Conservation (phyloP, 805 yeast genomes). For the Vanderwaltozyma tropicalis region DNA sequence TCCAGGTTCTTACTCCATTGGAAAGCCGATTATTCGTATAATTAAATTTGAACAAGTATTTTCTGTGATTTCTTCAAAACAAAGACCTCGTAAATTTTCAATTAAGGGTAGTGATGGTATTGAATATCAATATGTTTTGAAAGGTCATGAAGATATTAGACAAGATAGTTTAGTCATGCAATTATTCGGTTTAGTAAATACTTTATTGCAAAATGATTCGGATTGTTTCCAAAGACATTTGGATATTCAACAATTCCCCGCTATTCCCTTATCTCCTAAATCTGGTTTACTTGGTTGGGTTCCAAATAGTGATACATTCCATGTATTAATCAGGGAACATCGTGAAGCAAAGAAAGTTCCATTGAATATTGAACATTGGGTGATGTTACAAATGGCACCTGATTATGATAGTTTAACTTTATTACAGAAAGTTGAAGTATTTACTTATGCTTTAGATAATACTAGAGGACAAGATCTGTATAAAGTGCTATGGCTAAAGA, state of each 20-base stretch:
- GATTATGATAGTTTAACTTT: slow-evolving; percentile 81
- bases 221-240: slow-evolving; percentile 94
- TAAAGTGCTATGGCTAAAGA: slow-evolving; percentile 91
- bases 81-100: slow-evolving; percentile 79
- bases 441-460: slow-evolving; percentile 88
- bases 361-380: slow-evolving; percentile 85
- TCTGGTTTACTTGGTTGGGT: slow-evolving; percentile 98
- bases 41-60: slow-evolving; percentile 70
- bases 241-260: slow-evolving; percentile 85
- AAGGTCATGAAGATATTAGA: slow-evolving; percentile 96
- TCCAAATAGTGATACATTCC: slow-evolving; percentile 94
- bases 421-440: slow-evolving; percentile 90
- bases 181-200: slow-evolving; percentile 87
- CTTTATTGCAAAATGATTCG: slow-evolving; percentile 76
- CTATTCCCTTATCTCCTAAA: slow-evolving; percentile 91
- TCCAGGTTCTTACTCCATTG: slow-evolving; percentile 88
- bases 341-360: slow-evolving; percentile 85
- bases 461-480: slow-evolving; percentile 94
- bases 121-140: slow-evolving; percentile 68
- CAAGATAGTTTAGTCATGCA: slow-evolving; percentile 98
- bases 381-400: slow-evolving; percentile 97
- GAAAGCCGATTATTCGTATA: slow-evolving; percentile 66
- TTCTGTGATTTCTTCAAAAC: slow-evolving; percentile 86
- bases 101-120: slow-evolving; percentile 87
- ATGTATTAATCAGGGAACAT: slow-evolving; percentile 81